phyloP scores from a whole-genome alignment of 2,329 filamentous ascomycete species.

The Lachnellula subtilissima region DNA sequence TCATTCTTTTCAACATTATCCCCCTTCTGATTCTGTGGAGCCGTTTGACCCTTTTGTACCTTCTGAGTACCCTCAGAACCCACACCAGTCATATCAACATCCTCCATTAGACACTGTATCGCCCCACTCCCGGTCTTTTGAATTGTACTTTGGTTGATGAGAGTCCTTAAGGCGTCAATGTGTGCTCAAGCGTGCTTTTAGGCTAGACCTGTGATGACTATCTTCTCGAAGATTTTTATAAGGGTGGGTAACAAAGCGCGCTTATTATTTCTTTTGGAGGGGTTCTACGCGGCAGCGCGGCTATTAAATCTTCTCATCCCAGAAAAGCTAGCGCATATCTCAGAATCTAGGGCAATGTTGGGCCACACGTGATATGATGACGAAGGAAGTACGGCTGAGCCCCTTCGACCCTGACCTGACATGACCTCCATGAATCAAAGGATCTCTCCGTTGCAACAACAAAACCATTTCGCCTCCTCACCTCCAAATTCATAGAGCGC shows the following conservation, averaged over 20 bases:
- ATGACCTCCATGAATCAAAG: not conserved
- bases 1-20: not conserved
- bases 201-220: not conserved
- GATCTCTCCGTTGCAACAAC: not conserved
- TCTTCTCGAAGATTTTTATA: not conserved
- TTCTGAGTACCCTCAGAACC: not conserved
- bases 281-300: not conserved
- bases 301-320: not conserved
- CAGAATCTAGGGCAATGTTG: not conserved
- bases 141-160: not conserved
- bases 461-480: not conserved
- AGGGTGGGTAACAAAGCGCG: not conserved
- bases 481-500: not conserved
- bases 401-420: not conserved
- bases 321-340: too few relatives aligned
- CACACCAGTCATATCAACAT: not conserved
- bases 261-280: not conserved
- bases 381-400: not conserved
- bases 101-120: not conserved
- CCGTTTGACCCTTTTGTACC: not conserved
- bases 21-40: not conserved
- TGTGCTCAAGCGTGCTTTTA: not conserved
- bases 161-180: not conserved
- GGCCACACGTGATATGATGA: not conserved
- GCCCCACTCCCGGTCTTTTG: not conserved